Evolutionary conservation across 2,329 filamentous ascomycete genomes (phyloP), one percentile per base, ranked within the genome.

Genomic region (Dothideomycetidae sp.): DNA sequence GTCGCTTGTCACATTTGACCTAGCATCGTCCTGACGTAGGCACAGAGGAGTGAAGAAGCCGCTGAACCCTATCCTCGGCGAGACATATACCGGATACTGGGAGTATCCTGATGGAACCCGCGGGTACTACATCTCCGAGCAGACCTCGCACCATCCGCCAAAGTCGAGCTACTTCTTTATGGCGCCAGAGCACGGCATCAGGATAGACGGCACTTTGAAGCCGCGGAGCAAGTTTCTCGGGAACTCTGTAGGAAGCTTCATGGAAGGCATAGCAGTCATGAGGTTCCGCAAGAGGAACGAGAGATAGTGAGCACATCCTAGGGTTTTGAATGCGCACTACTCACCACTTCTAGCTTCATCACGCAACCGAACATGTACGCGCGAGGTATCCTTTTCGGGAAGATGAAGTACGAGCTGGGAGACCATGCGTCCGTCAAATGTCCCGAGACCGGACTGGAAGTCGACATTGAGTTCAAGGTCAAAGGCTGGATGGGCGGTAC

Each of bases 351-450:
- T 43, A 92, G 83, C 60, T 82, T 92, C 52, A 62, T 96, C 36
- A 96, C 90, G 3, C 90, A 98, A 54, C 90, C 90, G 12, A 98
- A 98, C 64, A 98, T 98, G 85, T 98, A 98, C 58, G 90, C 88
- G 14, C 75, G 90, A 44, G 88, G 90, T 23, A 96, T 98, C 42
- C 67, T 98, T 5, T 94, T 98, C 52, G 90, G 90, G 33, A 96
- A 94, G 59, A 96, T 98, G 90, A 96, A 94, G 60, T 98, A 96
- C 59, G 90, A 98, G 63, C 74, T 98, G 5, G 90, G 88, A 46
- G 88, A 96, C 56, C 86, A 93, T 63, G 93, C 86, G 56, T 83
- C 85, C 50, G 82, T 98, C 13, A 73, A 78, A 47, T 96, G 90
- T 57, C 84, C 88, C 0, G 88, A 96, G 56, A 72, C 84, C 12